phyloP scores from a whole-genome alignment of 2,329 filamentous ascomycete genomes.

The Phymatotrichopsis omnivora region DNA sequence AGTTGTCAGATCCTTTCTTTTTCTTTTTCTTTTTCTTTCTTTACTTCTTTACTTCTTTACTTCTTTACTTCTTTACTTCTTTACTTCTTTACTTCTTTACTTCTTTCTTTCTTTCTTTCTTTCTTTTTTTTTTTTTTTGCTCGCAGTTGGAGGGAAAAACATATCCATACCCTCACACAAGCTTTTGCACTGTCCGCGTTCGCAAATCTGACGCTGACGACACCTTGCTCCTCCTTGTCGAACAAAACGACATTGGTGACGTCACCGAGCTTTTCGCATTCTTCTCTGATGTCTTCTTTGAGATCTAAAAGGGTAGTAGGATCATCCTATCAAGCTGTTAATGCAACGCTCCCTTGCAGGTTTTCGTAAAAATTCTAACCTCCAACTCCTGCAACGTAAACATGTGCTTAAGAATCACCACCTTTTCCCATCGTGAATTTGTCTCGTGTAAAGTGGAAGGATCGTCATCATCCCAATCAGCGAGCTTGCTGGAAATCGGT shows the following conservation, averaged over 20 bases:
- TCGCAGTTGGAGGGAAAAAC: not conserved
- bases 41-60: no score
- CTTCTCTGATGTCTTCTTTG: conserved; percentile 85
- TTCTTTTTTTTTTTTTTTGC: no score
- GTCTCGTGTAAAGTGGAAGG: conserved; percentile 47
- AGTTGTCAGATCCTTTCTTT: no score
- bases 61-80: no score
- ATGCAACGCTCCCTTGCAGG: not conserved
- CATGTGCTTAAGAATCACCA: conserved; percentile 84
- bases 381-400: conserved; percentile 79
- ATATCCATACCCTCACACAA: conserved; percentile 46
- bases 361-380: conserved; percentile 3
- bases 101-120: no score
- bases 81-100: no score
- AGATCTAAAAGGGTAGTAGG: conserved; percentile 75
- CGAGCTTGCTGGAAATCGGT: conserved; percentile 55
- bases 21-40: no score
- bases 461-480: conserved; percentile 92
- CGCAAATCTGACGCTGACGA: conserved; percentile 75
- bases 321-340: conserved; percentile 48
- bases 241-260: conserved; percentile 89
- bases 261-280: conserved; percentile 73
- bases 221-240: conserved; percentile 72
- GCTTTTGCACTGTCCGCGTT: conserved; percentile 58
- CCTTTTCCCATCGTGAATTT: conserved; percentile 55